phyloP scores from a whole-genome alignment of 169 alveolate species.

The Plasmodium billcollinsi region DNA sequence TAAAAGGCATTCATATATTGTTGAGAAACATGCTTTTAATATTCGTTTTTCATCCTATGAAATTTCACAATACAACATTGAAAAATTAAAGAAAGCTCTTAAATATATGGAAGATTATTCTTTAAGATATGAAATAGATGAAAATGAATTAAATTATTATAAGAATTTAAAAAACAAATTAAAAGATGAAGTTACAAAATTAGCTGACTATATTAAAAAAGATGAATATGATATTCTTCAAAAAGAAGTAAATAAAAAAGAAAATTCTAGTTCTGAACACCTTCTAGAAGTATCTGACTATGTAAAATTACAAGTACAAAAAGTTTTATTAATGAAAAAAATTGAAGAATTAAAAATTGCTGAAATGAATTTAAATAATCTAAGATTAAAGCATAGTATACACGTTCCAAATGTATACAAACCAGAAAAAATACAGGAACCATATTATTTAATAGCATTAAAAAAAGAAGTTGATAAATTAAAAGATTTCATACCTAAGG shows the following conservation, averaged over 20 bases:
- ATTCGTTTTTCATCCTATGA: not conserved
- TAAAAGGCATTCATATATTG: conserved; percentile 8
- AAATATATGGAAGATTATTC: conserved; percentile 29
- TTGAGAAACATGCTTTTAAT: not conserved
- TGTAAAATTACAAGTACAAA: conserved; percentile 35
- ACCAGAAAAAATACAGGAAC: conserved; percentile 7
- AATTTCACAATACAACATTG: not conserved
- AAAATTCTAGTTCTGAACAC: no score
- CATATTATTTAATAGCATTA: conserved; percentile 40
- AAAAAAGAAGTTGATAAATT: conserved; percentile 58
- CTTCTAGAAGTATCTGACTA: conserved; percentile 5
- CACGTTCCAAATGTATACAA: conserved; percentile 26
- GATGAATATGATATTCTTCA: not conserved
- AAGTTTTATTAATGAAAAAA: conserved; percentile 21
- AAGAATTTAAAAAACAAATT: not conserved
- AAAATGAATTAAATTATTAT: conserved; percentile 12
- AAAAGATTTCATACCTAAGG: conserved; percentile 25
- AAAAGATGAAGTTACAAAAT: conserved; percentile 5
- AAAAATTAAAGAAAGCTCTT: conserved; percentile 27
- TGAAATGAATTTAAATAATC: conserved; percentile 5
- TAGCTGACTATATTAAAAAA: conserved; percentile 5
- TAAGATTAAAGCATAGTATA: not conserved
- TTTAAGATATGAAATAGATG: conserved; percentile 19
- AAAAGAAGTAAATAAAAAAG: not conserved
- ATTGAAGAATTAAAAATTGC: conserved; percentile 26